Conservation (phyloP, 139 green algal genomes). For the Penium margaritaceum region DNA sequence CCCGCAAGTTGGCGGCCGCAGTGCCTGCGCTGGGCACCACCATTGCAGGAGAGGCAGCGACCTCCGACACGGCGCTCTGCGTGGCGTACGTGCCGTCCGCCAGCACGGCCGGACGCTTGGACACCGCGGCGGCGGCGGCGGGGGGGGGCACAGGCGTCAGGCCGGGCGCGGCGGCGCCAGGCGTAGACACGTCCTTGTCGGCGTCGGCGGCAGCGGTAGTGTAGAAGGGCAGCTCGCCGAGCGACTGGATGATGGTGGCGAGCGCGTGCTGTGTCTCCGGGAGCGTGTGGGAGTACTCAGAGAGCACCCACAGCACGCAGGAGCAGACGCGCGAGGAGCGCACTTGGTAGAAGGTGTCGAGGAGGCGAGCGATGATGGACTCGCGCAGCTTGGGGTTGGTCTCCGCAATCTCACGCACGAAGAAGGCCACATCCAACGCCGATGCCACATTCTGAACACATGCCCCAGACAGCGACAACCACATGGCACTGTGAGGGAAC, state of each 20-base stretch:
- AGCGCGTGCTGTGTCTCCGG: slow-evolving; percentile 69
- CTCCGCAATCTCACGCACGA: slow-evolving; percentile 90
- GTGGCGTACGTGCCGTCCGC: slow-evolving; percentile 95
- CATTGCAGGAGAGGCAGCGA: neutral
- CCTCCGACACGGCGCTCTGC: slow-evolving; percentile 51
- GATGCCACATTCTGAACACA: slow-evolving; percentile 60
- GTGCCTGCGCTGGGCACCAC: slow-evolving; percentile 47
- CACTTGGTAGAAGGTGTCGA: slow-evolving; percentile 79
- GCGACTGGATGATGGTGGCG: slow-evolving; percentile 62
- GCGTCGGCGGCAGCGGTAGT: slow-evolving; percentile 18
- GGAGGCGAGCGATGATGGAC: slow-evolving; percentile 74
- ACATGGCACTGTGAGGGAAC: too few relatives aligned
- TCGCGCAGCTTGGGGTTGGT: slow-evolving; percentile 79
- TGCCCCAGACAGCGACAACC: too few relatives aligned
- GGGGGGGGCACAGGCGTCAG: slow-evolving; percentile 17
- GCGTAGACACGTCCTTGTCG: slow-evolving; percentile 6
- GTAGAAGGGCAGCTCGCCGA: slow-evolving; percentile 47
- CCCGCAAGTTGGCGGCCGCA: slow-evolving; percentile 52
- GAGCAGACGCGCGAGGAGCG: slow-evolving; percentile 71
- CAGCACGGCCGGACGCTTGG: slow-evolving; percentile 78
- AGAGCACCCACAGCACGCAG: slow-evolving; percentile 87
- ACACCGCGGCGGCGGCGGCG: slow-evolving; percentile 11
- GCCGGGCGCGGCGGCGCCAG: slow-evolving; percentile 4
- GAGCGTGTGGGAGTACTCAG: slow-evolving; percentile 71
- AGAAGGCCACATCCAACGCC: slow-evolving; percentile 80